These are phyloP conservation scores for Ramularia endophylla DNA, from an alignment of 2,329 filamentous ascomycete species.

Conservation along the genomic window DNA sequence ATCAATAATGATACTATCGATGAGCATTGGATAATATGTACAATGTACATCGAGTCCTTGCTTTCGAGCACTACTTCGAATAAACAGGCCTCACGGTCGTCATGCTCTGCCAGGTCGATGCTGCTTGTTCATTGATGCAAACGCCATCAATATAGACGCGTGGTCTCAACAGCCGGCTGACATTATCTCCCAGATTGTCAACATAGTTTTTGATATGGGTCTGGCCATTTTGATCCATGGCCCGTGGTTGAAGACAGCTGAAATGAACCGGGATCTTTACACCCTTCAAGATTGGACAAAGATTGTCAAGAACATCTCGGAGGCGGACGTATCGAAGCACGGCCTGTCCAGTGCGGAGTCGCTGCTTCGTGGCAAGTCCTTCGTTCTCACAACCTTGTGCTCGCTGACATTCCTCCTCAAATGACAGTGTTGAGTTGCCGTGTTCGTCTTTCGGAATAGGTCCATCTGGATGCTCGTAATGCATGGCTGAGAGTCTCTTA, in stretches of 20 bases:
- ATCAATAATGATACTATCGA: no score
- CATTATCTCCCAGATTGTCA: conserved; percentile 3
- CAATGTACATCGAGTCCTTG: no score
- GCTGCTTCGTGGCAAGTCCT: conserved; percentile 8
- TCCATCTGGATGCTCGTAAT: conserved; percentile 2
- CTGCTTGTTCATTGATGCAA: no score
- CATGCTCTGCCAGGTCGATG: no score
- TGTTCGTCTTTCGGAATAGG: conserved; percentile 5
- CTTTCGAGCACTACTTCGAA: no score
- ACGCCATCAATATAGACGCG: not conserved
- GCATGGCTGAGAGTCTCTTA: conserved; percentile 1
- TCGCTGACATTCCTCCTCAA: conserved; percentile 10
- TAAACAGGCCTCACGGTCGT: no score
- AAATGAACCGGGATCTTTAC: conserved; percentile 15
- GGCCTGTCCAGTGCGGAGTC: conserved; percentile 12
- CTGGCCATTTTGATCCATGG: conserved; percentile 2
- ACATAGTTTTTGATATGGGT: conserved; percentile 8
- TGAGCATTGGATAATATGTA: no score
- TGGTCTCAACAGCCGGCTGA: not conserved
- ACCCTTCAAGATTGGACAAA: conserved; percentile 9
- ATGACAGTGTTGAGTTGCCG: conserved; percentile 8
- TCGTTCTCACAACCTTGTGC: conserved; percentile 8
- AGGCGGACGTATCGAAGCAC: conserved; percentile 18
- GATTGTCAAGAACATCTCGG: conserved; percentile 14
- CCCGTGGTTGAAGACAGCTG: conserved; percentile 6